Base-by-base conservation (phyloP, 768 basidiomycete genomes). In the Rubroboletus satanas region DNA sequence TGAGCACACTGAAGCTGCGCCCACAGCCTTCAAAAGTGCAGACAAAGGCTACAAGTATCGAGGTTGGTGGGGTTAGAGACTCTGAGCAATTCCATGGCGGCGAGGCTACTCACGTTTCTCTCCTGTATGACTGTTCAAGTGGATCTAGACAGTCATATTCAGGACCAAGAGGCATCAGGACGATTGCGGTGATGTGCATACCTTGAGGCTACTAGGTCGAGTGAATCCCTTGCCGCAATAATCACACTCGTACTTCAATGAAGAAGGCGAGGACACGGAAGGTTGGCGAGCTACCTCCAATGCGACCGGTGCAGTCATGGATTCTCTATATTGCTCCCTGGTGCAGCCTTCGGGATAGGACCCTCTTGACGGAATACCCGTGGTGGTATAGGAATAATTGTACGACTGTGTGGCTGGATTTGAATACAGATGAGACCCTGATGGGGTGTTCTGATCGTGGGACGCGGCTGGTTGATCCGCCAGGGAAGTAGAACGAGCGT, bases 221-320 rank as follows among this genome's bases (percentile, higher is more conserved):
- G 81, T 90, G 72, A 92, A 92, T 18, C 84, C 83, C 67, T 91
- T 92, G 29, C 85, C 84, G 67, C 89, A 92, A 69, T 87, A 89
- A 32, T 68, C 72, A 64, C 89, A 92, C 61, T 89, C 87, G 64
- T 91, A 90, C 70, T 85, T 87, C 51, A 77, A 63, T 17, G 70
- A 50, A 21, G 79, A 71, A 44, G 75, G 52, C 55, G 54, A 59
- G 21, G 68, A 18, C n/a, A 56, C 18, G 10, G 71, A 55, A 11
- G 62, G 43, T 36, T 60, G 63, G 32, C 58, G 57, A 11, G 51
- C 53, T 26, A 51, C 23, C 38, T 63, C 70, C 29, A 58, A 39
- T 23, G 44, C 43, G 42, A 48, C 45, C 7, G 55, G 45, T 23
- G 51, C 46, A 39, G 28, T 37, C 52, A 51, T 39, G 15, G 49